Evolutionary conservation across 2,329 filamentous ascomycete species (phyloP), one percentile per base, ranked within the genome.

Genomic region (Truncatella angustata): DNA sequence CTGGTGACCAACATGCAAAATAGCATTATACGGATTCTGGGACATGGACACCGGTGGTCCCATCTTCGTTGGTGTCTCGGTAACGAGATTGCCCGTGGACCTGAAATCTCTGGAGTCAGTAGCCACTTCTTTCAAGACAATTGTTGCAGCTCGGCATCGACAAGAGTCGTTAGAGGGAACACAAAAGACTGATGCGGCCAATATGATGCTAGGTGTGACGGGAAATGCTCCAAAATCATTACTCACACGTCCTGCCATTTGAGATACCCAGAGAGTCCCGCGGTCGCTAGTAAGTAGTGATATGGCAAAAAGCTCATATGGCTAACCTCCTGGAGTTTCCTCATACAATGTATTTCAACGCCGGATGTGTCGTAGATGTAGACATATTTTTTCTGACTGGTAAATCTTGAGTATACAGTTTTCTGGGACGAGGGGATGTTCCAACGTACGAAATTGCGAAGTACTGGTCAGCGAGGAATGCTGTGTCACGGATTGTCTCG

Each of bases 391-490:
- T 96, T 97, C 73, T 99, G 93, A 40, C n/a, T n/a, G n/a, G n/a
- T n/a, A n/a, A n/a, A n/a, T n/a, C n/a, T n/a, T n/a, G n/a, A n/a
- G n/a, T n/a, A n/a, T n/a, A n/a, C n/a, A n/a, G n/a, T n/a, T n/a
- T n/a, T n/a, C n/a, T n/a, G n/a, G n/a, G n/a, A n/a, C n/a, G n/a
- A n/a, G n/a, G n/a, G n/a, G n/a, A n/a, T n/a, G n/a, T n/a, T n/a
- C n/a, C n/a, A n/a, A n/a, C n/a, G n/a, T n/a, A n/a, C n/a, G 94
- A 91, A 11, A 96, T 91, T 0, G 93, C 93, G 72, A 97, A 97
- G 72, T 85, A 88, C 61, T 96, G 91, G 68, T 96, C 96, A 73
- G 97, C 91, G 62, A 97, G 78, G 89, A 91, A 99, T 66, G 86
- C 87, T 23, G 88, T 87, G 71, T 97, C 93, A 49, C 93, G 80